A percentile compares a stretch with the other conserved stretches of the same genome.
Conservation (phyloP, 2,329 filamentous ascomycete species). For the Rhinocladiella mackenziei region DNA sequence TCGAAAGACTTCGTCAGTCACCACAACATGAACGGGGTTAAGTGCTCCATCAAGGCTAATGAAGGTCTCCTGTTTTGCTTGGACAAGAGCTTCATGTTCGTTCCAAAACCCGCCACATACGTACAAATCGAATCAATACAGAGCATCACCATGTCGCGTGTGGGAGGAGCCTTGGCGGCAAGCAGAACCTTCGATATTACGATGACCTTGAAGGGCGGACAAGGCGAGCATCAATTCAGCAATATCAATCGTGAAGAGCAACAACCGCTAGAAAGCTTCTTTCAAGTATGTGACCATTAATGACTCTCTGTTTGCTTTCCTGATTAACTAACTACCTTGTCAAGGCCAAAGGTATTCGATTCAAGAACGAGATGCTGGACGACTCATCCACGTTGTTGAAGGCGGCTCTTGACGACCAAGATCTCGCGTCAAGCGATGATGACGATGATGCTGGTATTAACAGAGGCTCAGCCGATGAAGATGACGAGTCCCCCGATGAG, state of each 20-base stretch:
- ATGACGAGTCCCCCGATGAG: slow-evolving; percentile 91
- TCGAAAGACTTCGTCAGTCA: slow-evolving; percentile 90
- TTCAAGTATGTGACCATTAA: slow-evolving; percentile 53
- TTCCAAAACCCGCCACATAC: slow-evolving; percentile 96
- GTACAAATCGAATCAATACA: slow-evolving; percentile 91
- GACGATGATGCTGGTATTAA: slow-evolving; percentile 39
- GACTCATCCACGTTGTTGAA: slow-evolving; percentile 68
- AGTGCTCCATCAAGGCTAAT: slow-evolving; percentile 99
- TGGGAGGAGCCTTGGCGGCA: slow-evolving; percentile 87
- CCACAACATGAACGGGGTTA: slow-evolving; percentile 90
- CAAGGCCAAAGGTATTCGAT: slow-evolving; percentile 79
- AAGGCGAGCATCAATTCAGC: slow-evolving; percentile 89
- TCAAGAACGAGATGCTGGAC: slow-evolving; percentile 98
- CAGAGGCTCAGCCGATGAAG: slow-evolving; percentile 89
- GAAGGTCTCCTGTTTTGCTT: slow-evolving; percentile 96
- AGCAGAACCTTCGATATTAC: slow-evolving; percentile 97
- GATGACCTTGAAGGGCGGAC: slow-evolving; percentile 81
- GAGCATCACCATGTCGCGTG: slow-evolving; percentile 90
- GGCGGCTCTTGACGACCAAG: slow-evolving; percentile 77
- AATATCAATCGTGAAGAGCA: slow-evolving; percentile 99
- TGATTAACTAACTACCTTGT: not conserved
- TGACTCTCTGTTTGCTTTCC: not conserved
- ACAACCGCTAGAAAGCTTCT: slow-evolving; percentile 92
- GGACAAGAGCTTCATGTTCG: slow-evolving; percentile 98
- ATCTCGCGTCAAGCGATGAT: slow-evolving; percentile 51